These are phyloP conservation scores for Elsinoe fawcettii DNA, from an alignment of 2,329 filamentous ascomycete genomes.

Conservation along the genomic window DNA sequence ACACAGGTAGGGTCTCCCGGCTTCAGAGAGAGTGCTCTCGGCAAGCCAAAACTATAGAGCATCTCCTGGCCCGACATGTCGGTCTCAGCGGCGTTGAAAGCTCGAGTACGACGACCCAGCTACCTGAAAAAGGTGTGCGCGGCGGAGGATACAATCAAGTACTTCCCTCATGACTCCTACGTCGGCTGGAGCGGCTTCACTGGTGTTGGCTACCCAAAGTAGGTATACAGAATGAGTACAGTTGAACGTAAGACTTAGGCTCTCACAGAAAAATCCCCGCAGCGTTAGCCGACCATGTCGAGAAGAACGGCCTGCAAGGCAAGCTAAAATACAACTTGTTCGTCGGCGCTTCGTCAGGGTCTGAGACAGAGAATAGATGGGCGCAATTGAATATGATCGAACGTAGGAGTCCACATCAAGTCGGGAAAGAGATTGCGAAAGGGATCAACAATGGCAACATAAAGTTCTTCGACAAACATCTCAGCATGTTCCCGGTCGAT, in stretches of 20 bases:
- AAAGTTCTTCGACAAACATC: slow-evolving; percentile 88
- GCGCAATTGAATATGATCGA: slow-evolving; percentile 86
- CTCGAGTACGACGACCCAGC: slow-evolving; percentile 65
- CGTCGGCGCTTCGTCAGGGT: slow-evolving; percentile 80
- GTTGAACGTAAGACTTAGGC: not conserved
- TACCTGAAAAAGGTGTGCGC: slow-evolving; percentile 73
- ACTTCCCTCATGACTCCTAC: slow-evolving; percentile 79
- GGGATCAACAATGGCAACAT: slow-evolving; percentile 84
- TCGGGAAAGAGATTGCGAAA: slow-evolving; percentile 82
- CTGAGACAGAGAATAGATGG: slow-evolving; percentile 89
- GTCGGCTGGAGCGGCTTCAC: slow-evolving; percentile 90
- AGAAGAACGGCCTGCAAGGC: slow-evolving; percentile 76
- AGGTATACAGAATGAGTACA: slow-evolving; percentile 28
- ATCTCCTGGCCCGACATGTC: not conserved
- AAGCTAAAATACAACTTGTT: slow-evolving; percentile 81
- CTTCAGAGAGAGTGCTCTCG: too few relatives aligned
- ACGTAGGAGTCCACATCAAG: slow-evolving; percentile 74
- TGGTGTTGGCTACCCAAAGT: slow-evolving; percentile 84
- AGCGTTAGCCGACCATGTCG: slow-evolving; percentile 79
- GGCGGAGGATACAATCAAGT: slow-evolving; percentile 68
- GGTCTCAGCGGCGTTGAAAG: slow-evolving; percentile 66
- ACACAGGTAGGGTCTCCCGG: too few relatives aligned
- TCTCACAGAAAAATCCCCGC: slow-evolving; percentile 66
- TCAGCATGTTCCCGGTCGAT: slow-evolving; percentile 86
- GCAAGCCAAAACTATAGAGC: not conserved